phyloP scores from a whole-genome alignment of 1,139 yeast genomes.

The Zygosaccharomyces sapae region DNA sequence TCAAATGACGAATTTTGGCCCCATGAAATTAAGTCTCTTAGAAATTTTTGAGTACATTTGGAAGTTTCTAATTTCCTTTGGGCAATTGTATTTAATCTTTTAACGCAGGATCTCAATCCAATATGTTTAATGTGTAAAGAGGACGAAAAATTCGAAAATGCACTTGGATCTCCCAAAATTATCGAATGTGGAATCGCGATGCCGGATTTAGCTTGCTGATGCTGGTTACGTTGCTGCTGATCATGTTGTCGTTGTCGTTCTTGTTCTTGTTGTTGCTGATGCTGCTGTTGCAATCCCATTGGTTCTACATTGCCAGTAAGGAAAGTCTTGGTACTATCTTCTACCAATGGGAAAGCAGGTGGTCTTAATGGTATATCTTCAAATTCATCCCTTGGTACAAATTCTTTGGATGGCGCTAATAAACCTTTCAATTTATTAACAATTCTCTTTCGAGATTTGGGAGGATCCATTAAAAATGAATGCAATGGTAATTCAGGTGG shows the following conservation, averaged over 20 bases:
- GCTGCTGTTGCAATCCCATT: not conserved
- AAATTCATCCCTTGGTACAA: not conserved
- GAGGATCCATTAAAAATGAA: conserved; percentile 3
- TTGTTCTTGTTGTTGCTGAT: not conserved
- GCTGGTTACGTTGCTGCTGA: too few species aligned
- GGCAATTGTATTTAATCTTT: conserved; percentile 23
- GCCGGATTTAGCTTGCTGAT: not conserved
- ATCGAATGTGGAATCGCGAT: conserved; percentile 8
- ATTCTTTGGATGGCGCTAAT: not conserved
- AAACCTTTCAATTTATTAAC: conserved; percentile 12
- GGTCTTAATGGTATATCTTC: not conserved
- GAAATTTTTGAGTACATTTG: conserved; percentile 24
- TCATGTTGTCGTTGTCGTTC: not conserved
- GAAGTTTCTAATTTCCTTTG: conserved; percentile 22
- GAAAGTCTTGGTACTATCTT: conserved; percentile 26
- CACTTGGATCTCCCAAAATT: conserved; percentile 10
- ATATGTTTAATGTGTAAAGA: conserved; percentile 12
- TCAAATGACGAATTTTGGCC: conserved; percentile 22
- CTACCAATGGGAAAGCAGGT: conserved; percentile 2
- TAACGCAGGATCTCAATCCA: conserved; percentile 21
- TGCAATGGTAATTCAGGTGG: conserved; percentile 16
- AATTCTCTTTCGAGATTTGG: conserved; percentile 8
- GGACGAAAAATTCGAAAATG: conserved; percentile 11
- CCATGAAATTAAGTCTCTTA: conserved; percentile 27
- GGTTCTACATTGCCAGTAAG: conserved; percentile 18